Evolutionary conservation across 371 early-diverging fungal genomes (phyloP).

Genomic region (Umbelopsis sp.): DNA sequence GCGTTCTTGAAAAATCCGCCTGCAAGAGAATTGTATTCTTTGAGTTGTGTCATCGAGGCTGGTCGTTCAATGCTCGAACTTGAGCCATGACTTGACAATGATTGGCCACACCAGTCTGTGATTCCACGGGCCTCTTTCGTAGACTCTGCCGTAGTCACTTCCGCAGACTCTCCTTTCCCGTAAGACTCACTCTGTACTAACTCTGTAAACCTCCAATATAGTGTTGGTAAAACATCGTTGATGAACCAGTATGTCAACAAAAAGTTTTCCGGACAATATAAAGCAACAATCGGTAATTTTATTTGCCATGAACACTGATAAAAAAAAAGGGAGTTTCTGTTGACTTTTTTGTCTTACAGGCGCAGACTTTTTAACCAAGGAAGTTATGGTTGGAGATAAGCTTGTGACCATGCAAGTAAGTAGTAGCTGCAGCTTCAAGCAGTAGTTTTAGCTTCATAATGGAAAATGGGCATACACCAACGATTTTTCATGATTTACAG

Average conservation of each 20-base stretch:
- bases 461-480: no score
- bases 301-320: neutral
- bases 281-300: constrained; percentile 87
- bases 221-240: constrained; percentile 96
- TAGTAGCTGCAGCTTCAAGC: neutral
- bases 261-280: constrained; percentile 98
- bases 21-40: neutral
- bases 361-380: constrained; percentile 99
- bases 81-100: no score
- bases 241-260: constrained; percentile 99
- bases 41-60: no score
- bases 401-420: constrained; percentile 90
- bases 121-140: no score
- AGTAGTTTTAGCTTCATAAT: no score
- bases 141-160: no score
- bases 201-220: constrained; percentile 22
- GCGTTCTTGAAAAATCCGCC: neutral
- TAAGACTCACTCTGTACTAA: no score
- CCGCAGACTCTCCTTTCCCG: no score
- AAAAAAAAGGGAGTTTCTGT: no score
- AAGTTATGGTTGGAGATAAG: constrained; percentile 89
- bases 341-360: constrained; percentile 49
- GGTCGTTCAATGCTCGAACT: no score
- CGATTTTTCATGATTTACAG: constrained; percentile 32
- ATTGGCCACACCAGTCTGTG: no score